A percentile compares a stretch with the other conserved stretches of the same genome.
phyloP scores from a whole-genome alignment of 495 filamentous ascomycete species.

The Penicillium cataractarum region DNA sequence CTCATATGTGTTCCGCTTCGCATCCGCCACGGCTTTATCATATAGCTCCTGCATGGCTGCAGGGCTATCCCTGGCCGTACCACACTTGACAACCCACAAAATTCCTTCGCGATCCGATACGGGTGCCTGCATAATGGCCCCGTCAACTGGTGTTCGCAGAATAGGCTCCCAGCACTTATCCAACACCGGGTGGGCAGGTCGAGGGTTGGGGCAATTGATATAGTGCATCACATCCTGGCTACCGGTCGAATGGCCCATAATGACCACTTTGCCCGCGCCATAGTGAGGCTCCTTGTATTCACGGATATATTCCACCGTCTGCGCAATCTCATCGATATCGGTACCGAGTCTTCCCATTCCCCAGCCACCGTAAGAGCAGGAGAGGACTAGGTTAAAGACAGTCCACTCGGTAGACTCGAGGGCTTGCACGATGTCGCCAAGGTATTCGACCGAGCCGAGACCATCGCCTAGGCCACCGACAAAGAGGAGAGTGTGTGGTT shows the following conservation, averaged over 20 bases:
- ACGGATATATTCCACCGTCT: conserved; percentile 67
- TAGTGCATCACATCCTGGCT: conserved; percentile 86
- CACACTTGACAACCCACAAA: conserved; percentile 37
- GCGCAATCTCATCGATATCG: conserved; percentile 70
- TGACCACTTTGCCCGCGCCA: conserved; percentile 30
- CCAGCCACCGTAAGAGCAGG: conserved; percentile 69
- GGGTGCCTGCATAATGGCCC: conserved; percentile 80
- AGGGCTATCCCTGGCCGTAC: conserved; percentile 37
- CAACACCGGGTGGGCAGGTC: conserved; percentile 35
- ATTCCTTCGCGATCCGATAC: conserved; percentile 79
- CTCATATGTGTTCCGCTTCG: conserved; percentile 27
- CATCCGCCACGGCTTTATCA: conserved; percentile 31
- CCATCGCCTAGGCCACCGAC: conserved; percentile 64
- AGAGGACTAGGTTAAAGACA: conserved; percentile 60
- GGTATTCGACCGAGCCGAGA: conserved; percentile 63
- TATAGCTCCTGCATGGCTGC: conserved; percentile 33
- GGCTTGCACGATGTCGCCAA: conserved; percentile 43
- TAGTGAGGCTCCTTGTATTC: conserved; percentile 33
- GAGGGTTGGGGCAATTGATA: conserved; percentile 45
- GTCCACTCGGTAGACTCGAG: conserved; percentile 60
- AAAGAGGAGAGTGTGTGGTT: conserved; percentile 35
- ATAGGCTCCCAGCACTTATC: conserved; percentile 35
- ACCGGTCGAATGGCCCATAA: conserved; percentile 82
- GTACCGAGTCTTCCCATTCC: conserved; percentile 63
- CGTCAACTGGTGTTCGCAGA: conserved; percentile 58